Evolutionary conservation across 495 filamentous ascomycete genomes (phyloP).

Genomic region (Hyaloscypha bicolor): DNA sequence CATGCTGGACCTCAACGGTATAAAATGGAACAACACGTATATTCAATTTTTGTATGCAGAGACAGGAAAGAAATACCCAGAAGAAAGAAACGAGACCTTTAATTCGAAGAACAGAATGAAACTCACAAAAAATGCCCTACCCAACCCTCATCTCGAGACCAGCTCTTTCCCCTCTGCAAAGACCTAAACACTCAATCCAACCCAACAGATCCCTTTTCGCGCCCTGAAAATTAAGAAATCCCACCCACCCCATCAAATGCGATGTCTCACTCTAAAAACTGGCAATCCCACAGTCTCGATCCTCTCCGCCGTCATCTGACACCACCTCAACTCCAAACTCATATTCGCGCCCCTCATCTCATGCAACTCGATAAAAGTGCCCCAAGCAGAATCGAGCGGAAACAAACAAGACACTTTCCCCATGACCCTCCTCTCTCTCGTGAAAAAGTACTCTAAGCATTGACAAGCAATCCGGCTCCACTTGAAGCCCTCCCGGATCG

Average conservation of each 20-base stretch:
- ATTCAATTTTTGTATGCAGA: too few relatives aligned
- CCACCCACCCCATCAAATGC: neutral
- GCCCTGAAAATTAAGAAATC: too few relatives aligned
- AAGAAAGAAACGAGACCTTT: too few relatives aligned
- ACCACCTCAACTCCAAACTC: constrained; percentile 9
- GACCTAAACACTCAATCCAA: too few relatives aligned
- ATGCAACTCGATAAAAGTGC: neutral
- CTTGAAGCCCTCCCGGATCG: neutral
- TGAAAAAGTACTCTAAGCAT: constrained; percentile 20
- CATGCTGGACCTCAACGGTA: too few relatives aligned
- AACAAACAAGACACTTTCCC: constrained; percentile 5
- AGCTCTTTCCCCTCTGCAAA: too few relatives aligned
- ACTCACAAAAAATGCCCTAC: too few relatives aligned
- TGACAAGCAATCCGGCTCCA: constrained; percentile 16
- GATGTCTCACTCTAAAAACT: constrained; percentile 6
- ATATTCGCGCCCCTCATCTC: constrained; percentile 3
- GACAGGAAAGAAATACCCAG: too few relatives aligned
- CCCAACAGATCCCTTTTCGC: too few relatives aligned
- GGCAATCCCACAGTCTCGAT: constrained; percentile 15
- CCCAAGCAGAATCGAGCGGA: constrained; percentile 18
- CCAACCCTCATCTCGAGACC: too few relatives aligned
- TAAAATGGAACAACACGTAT: too few relatives aligned
- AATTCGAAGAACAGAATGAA: too few relatives aligned
- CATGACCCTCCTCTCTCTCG: neutral
- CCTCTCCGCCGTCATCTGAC: neutral